Base-by-base conservation (phyloP, 768 basidiomycete species). In the Albatrellus ellisii region DNA sequence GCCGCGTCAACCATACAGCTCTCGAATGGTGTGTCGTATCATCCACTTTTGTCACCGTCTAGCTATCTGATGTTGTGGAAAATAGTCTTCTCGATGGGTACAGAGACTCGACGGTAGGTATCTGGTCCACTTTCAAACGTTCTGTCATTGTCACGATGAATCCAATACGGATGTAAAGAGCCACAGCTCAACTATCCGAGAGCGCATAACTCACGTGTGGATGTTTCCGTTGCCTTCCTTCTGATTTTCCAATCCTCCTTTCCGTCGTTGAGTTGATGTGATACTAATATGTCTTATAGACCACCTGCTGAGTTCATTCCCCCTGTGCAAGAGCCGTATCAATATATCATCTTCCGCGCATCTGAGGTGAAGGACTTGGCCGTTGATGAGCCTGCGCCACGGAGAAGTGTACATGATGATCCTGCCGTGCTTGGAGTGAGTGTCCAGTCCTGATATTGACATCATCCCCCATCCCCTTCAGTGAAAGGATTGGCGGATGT, bases 341-440 rank as follows among this genome's bases (percentile, higher is more conserved):
- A 82, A 49, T 89, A 86, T 60, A 89, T 91, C 61, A 84, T 91
- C 49, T 91, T 91, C 63, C 83, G 84, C 40, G 86, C 86, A 6
- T 83, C 83, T 2, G 85, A 90, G 60, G 86, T 89, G 47, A 88
- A 89, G 54, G 86, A 90, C 55, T 69, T 89, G n/a, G 70, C 81
- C 21, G 84, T 90, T 11, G 86, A 90, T 52, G 80, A 86, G 45
- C 69, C 72, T 1, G 62, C 64, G 6, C 53, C 56, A 17, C 46
- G 68, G 27, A 68, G 76, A 38, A 84, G 72, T 52, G 77, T 87
- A 12, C 80, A 81, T 45, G 81, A 86, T 54, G 86, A 89, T 59
- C 87, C 86, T 5, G 86, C 86, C 6, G 81, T 89, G 12, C 66
- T 89, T 36, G 83, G 80, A 51, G 84, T 82, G 56, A 62, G 77